Conservation (phyloP, 2,329 filamentous ascomycete species). For the Rugonectria rugulosa region DNA sequence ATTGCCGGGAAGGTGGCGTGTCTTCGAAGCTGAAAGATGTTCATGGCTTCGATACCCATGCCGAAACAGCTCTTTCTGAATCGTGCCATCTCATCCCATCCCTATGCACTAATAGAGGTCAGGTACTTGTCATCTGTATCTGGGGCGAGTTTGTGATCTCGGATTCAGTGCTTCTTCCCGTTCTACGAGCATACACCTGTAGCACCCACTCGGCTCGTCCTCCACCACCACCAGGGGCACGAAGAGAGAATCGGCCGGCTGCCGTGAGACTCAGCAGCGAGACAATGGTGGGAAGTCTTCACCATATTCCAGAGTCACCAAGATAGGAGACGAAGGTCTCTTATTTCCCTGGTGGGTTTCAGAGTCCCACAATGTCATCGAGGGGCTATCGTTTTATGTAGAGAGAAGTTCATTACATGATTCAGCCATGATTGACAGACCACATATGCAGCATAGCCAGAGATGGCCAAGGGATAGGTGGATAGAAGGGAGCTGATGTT, state of each 20-base stretch:
- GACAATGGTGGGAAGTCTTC: slow-evolving; percentile 3
- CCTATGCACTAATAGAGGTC: neutral
- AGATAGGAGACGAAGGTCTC: neutral
- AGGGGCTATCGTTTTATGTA: slow-evolving; percentile 1
- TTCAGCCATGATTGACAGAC: slow-evolving; percentile 8
- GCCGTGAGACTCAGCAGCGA: slow-evolving; percentile 26
- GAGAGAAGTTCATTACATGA: slow-evolving; percentile 3
- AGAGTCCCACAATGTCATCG: neutral
- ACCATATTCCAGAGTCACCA: neutral
- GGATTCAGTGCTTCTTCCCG: slow-evolving; percentile 1
- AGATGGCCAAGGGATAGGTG: too few species aligned
- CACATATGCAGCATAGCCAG: slow-evolving; percentile 5
- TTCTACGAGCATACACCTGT: slow-evolving; percentile 10
- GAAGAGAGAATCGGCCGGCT: slow-evolving; percentile 25
- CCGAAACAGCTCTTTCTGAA: neutral
- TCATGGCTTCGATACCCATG: neutral
- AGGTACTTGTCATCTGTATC: neutral
- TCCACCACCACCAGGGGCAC: slow-evolving; percentile 11
- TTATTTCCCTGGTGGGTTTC: neutral
- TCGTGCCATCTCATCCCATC: neutral
- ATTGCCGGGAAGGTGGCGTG: too few species aligned
- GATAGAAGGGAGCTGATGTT: neutral
- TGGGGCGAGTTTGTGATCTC: neutral
- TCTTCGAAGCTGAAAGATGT: neutral
- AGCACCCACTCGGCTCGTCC: slow-evolving; percentile 6